Base-by-base conservation (phyloP, 495 filamentous ascomycete species). In the Baudoinia panamericana region DNA sequence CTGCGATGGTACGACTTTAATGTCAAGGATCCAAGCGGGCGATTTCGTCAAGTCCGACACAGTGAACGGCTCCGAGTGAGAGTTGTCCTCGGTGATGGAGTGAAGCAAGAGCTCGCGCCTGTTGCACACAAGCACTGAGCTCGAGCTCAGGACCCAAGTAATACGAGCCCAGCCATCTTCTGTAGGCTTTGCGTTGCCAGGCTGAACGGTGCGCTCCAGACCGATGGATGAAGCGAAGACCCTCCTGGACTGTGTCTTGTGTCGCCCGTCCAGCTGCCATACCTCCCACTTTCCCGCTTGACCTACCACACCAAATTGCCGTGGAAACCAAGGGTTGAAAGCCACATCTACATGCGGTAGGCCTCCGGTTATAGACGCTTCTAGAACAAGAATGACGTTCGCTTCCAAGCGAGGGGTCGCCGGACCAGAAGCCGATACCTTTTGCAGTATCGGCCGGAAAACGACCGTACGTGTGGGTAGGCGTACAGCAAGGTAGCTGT, bases 241-340 rank as follows among this genome's bases (percentile, higher is more conserved):
- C n/a, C 36, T 23, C 23, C 15, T 20, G 24, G 21, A 36, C 32
- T 11, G 28, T 12, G 19, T 22, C 22, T 7, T 37, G 1, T 9
- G 13, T 36, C 28, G 48, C 16, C 67, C 64, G 25, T 62, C 60
- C 25, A 92, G 58, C 41, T 84, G 71, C 77, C 79, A 92, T 3
- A 92, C 56, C 49, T 63, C 76, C 87, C 87, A 94, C 23, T 65
- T 63, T 0, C 84, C 86, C 30, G 58, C 52, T 28, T 72, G 68
- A 53, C 93, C 85, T 17, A 93, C 65, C 17, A 90, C 68, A 8
- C 66, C 82, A 34, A 93, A 60, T 55, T 82, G 78, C 10, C 67
- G 66, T 44, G 69, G 62, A 50, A 75, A 70, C 64, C 72, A 77
- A n/a, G 82, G 80, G 48, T 82, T 86, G 54, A 93, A 92, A 8